Conservation (phyloP, 495 filamentous ascomycete species). For the Hypoxylon intermedium region DNA sequence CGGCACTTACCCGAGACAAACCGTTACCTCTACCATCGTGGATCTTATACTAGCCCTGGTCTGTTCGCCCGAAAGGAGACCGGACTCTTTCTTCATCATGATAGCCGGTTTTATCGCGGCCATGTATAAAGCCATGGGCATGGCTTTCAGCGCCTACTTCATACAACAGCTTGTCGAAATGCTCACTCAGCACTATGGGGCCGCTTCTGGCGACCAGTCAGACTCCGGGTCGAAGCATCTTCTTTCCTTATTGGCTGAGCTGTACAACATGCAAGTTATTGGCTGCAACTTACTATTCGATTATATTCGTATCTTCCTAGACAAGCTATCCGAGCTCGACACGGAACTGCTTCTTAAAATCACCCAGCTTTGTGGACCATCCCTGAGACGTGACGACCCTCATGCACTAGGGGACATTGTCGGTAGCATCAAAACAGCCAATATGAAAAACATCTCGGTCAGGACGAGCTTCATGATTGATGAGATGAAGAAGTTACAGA, state of each 20-base stretch:
- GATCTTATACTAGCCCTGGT: slow-evolving; percentile 76
- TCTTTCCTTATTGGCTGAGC: slow-evolving; percentile 79
- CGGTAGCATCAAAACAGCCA: slow-evolving; percentile 73
- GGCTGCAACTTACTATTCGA: slow-evolving; percentile 86
- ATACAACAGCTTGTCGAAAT: slow-evolving; percentile 77
- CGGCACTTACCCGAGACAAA: slow-evolving; percentile 75
- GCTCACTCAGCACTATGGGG: slow-evolving; percentile 62
- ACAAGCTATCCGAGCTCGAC: slow-evolving; percentile 81
- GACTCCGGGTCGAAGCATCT: slow-evolving; percentile 59
- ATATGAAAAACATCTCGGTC: slow-evolving; percentile 75
- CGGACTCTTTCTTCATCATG: slow-evolving; percentile 88
- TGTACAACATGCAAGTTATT: slow-evolving; percentile 92
- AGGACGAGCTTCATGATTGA: slow-evolving; percentile 99
- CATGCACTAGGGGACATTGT: slow-evolving; percentile 92
- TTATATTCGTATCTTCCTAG: slow-evolving; percentile 79
- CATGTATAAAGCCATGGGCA: slow-evolving; percentile 82
- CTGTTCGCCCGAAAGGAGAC: slow-evolving; percentile 74
- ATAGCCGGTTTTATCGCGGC: slow-evolving; percentile 90
- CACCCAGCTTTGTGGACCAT: slow-evolving; percentile 77
- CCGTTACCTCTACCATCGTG: slow-evolving; percentile 80
- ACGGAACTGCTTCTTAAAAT: slow-evolving; percentile 89
- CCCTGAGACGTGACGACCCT: slow-evolving; percentile 89
- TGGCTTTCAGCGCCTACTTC: slow-evolving; percentile 85
- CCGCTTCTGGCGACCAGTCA: slow-evolving; percentile 54
- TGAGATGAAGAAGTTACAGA: slow-evolving; percentile 90